A percentile compares a stretch with the other conserved stretches of the same genome.
These are phyloP conservation scores for Magnolia kwangsiensis DNA, from an alignment of 164 flowering plant genomes.

Conservation along the genomic window DNA sequence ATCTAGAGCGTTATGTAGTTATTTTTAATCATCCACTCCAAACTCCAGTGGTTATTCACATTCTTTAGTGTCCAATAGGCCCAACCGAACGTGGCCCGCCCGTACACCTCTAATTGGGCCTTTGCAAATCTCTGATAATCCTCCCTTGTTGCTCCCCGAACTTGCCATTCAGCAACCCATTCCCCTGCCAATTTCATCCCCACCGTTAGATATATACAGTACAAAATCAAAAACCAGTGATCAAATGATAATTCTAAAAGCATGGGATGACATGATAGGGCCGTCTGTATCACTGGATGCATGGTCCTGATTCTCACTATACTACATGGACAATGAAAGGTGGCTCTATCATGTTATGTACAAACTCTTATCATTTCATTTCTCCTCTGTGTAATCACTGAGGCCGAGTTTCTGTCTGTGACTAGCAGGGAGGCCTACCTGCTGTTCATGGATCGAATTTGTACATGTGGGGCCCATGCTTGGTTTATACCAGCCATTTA, in stretches of 20 bases:
- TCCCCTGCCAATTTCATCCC: constrained; percentile 41
- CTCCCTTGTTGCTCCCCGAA: constrained; percentile 42
- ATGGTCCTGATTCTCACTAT: too few relatives aligned
- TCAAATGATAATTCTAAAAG: background rate
- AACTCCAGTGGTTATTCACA: constrained; percentile 53
- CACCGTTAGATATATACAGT: background rate
- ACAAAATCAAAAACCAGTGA: background rate
- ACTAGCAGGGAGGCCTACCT: too few relatives aligned
- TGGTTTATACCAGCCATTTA: too few relatives aligned
- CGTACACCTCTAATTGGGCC: constrained; percentile 59
- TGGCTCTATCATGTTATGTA: too few relatives aligned
- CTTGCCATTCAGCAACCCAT: constrained; percentile 74
- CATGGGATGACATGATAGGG: background rate
- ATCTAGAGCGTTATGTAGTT: constrained; percentile 35
- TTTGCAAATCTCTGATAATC: constrained; percentile 54
- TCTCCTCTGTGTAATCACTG: too few relatives aligned
- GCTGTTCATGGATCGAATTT: too few relatives aligned
- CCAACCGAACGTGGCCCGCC: constrained; percentile 68
- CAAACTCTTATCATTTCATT: too few relatives aligned
- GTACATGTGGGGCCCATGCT: too few relatives aligned
- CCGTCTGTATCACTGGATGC: too few relatives aligned
- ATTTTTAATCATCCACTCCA: constrained; percentile 71
- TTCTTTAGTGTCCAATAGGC: constrained; percentile 70
- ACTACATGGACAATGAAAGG: too few relatives aligned
- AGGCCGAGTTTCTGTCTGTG: too few relatives aligned